Evolutionary conservation across 2,329 filamentous ascomycete genomes (phyloP), one percentile per base, ranked within the genome.

Genomic region (Diaporthe batatas): DNA sequence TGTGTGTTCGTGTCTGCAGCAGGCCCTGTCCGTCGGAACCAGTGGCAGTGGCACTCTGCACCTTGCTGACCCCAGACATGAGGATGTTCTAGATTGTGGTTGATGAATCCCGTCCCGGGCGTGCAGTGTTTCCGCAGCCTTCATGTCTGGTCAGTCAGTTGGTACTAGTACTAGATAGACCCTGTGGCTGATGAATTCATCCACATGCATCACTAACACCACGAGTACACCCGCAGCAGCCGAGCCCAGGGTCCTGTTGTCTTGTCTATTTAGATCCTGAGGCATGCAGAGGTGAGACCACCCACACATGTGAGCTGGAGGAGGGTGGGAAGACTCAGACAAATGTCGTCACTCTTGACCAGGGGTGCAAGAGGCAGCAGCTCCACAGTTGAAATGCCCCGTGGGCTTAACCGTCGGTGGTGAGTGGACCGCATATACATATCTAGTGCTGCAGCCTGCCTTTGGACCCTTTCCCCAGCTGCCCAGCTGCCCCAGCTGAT

Each of bases 321-420:
- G 62, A 53, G 47, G 44, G 39, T n/a, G 58, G 44, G 21, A 23
- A 49, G 18, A 6, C 32, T 67, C 32, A 67, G 62, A 67, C 62
- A 67, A 18, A 67, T 67, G 62, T 67, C 62, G 62, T 67, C 62
- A 67, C 62, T 34, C 3, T 25, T 2, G 62, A 67, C 62, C 62
- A 36, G 25, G 62, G 62, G 44, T 11, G 47, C n/a, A 2, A 53
- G n/a, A 21, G 39, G 39, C 6, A 65, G 47, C 47, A 65, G 47
- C 47, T 36, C 62, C 62, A 67, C 62, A 18, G 18, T 36, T 51
- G 2, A 29, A 29, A 29, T 29, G 29, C 29, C 29, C 29, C 29
- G 29, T 29, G 29, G 29, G 29, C 29, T 29, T 29, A 5, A 29
- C 29, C 29, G 29, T 29, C 29, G 5, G 29, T 44, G 42, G 11